phyloP scores from a whole-genome alignment of 2,329 filamentous ascomycete species.

The Sclerotinia borealis region DNA sequence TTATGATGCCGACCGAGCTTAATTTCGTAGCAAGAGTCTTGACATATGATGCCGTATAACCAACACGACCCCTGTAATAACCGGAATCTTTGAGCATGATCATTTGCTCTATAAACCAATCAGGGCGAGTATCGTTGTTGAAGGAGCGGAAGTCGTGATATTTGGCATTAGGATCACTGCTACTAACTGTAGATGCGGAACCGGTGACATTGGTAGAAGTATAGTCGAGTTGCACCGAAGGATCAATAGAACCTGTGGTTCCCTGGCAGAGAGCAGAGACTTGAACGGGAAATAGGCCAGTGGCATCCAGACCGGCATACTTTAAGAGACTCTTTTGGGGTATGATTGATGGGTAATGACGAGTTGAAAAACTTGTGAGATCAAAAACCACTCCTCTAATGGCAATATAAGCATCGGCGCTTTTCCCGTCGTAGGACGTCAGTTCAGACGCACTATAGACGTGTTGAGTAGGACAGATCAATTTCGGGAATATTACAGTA shows the following conservation, averaged over 20 bases:
- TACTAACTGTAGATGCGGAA: conserved; percentile 57
- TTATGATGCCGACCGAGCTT: conserved; percentile 70
- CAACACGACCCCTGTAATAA: conserved; percentile 82
- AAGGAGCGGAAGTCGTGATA: conserved; percentile 93
- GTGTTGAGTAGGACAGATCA: conserved; percentile 88
- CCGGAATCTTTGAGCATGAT: conserved; percentile 60
- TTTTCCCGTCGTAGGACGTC: conserved; percentile 65
- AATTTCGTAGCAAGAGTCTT: conserved; percentile 57
- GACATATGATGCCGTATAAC: conserved; percentile 75
- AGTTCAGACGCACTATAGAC: conserved; percentile 79
- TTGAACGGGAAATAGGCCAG: conserved; percentile 83
- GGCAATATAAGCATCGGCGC: conserved; percentile 61
- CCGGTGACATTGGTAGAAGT: conserved; percentile 69
- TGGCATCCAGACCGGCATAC: conserved; percentile 86
- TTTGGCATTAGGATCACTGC: conserved; percentile 62
- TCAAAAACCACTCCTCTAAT: conserved; percentile 90
- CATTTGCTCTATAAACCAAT: conserved; percentile 93
- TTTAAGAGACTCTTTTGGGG: conserved; percentile 58
- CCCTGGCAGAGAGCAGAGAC: conserved; percentile 88
- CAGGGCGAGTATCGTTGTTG: conserved; percentile 72
- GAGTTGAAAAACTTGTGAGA: conserved; percentile 63
- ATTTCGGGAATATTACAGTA: conserved; percentile 76
- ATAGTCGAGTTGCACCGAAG: conserved; percentile 79
- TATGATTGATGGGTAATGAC: conserved; percentile 67
- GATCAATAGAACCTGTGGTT: conserved; percentile 56